A percentile compares a stretch with the other conserved stretches of the same genome.
These are phyloP conservation scores for Allium sativum DNA, from an alignment of 106 monocot species.

Conservation along the genomic window DNA sequence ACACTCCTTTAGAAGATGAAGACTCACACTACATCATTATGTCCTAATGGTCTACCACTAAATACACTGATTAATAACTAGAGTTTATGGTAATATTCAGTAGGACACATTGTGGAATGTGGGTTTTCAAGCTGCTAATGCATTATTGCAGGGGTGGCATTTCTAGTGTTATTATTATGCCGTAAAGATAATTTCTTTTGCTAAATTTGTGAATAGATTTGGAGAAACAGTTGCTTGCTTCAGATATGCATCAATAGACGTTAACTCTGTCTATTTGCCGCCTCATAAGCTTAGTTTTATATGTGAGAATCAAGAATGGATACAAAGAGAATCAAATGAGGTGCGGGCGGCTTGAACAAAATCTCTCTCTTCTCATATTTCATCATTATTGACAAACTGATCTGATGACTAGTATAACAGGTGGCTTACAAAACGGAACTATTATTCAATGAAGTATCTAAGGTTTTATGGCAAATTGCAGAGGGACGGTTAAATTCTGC, in stretches of 20 bases:
- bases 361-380: not conserved
- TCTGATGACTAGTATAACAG: slow-evolving; percentile 22
- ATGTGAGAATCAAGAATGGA: slow-evolving; percentile 50
- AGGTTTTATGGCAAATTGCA: slow-evolving; percentile 25
- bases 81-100: too few relatives aligned
- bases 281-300: slow-evolving; percentile 72
- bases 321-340: slow-evolving; percentile 76
- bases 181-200: too few relatives aligned
- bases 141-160: too few relatives aligned
- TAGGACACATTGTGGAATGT: too few relatives aligned
- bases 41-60: too few relatives aligned
- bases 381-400: slow-evolving; percentile 3
- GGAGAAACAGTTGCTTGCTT: slow-evolving; percentile 96
- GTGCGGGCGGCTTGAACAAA: slow-evolving; percentile 17
- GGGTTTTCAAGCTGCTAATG: too few relatives aligned
- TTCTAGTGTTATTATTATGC: too few relatives aligned
- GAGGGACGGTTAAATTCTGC: slow-evolving; percentile 17
- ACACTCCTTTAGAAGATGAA: too few relatives aligned
- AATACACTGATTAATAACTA: too few relatives aligned
- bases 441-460: slow-evolving; percentile 52
- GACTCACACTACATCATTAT: too few relatives aligned
- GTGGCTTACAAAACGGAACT: slow-evolving; percentile 31
- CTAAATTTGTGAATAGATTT: slow-evolving; percentile 26
- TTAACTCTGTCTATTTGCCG: slow-evolving; percentile 76
- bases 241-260: slow-evolving; percentile 73